Conservation (phyloP, 257 asterid species). For the Solanum pimpinellifolium region DNA sequence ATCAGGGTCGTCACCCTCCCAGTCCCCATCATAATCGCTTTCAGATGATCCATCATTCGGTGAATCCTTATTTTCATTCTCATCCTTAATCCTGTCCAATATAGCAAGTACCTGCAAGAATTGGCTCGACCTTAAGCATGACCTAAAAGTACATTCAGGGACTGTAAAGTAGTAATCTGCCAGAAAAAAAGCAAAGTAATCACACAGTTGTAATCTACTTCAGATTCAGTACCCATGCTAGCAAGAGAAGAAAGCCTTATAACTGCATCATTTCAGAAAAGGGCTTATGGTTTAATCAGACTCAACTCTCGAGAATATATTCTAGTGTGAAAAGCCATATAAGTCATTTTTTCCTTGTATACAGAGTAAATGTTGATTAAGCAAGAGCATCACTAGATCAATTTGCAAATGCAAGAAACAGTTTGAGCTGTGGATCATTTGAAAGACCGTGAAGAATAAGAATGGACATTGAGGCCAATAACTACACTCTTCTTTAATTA, state of each 20-base stretch:
- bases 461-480: not conserved
- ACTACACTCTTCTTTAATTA: not conserved
- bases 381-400: not conserved
- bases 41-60: conserved; percentile 24
- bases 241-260: not conserved
- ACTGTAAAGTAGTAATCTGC: not conserved
- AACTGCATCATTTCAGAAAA: not conserved
- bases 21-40: conserved; percentile 29
- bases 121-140: not conserved
- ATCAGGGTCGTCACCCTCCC: conserved; percentile 55
- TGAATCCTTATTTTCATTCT: conserved; percentile 30
- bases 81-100: conserved; percentile 80
- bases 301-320: not conserved
- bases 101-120: conserved; percentile 79
- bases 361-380: not conserved
- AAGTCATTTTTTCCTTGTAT: not conserved
- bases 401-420: not conserved
- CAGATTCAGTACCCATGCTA: not conserved
- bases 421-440: not conserved
- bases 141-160: not conserved
- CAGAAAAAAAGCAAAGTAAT: not conserved
- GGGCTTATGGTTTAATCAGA: not conserved
- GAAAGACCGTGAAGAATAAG: not conserved
- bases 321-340: not conserved
- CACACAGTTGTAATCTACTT: not conserved